Evolutionary conservation across 371 early-diverging fungal genomes (phyloP).

Genomic region (Haplosporangium sp.): DNA sequence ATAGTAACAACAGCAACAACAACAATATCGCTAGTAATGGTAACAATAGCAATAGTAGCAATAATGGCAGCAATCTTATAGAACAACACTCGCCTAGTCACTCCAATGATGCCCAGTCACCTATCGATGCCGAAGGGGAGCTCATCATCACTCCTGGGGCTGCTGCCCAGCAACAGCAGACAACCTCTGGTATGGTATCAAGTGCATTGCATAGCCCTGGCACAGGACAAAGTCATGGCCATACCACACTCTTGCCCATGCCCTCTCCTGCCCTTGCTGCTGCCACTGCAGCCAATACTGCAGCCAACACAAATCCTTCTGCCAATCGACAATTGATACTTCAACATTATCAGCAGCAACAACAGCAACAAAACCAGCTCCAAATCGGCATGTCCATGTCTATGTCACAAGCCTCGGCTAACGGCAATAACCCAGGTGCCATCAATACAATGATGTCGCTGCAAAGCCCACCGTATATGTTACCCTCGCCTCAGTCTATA

Average conservation of each 20-base stretch:
- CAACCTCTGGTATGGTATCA: constrained; percentile 12
- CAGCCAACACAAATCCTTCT: constrained; percentile 38
- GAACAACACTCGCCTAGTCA: constrained; percentile 35
- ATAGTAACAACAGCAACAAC: constrained; percentile 48
- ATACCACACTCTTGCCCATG: constrained; percentile 40
- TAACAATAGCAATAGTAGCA: constrained; percentile 12
- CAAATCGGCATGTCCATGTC: constrained; percentile 52
- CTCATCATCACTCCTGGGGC: constrained; percentile 32
- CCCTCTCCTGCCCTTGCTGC: constrained; percentile 42
- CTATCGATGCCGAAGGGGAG: constrained; percentile 32
- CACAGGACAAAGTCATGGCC: constrained; percentile 23
- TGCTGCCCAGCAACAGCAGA: constrained; percentile 23
- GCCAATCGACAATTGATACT: constrained; percentile 42
- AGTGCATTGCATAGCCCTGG: constrained; percentile 26
- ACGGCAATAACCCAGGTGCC: constrained; percentile 15
- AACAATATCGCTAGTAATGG: constrained; percentile 24
- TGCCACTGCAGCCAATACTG: constrained; percentile 50
- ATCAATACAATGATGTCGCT: constrained; percentile 52
- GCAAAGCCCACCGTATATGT: constrained; percentile 46
- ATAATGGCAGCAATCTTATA: constrained; percentile 17
- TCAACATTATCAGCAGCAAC: constrained; percentile 52
- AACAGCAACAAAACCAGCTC: constrained; percentile 33
- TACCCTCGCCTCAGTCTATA: constrained; percentile 40
- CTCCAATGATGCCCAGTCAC: constrained; percentile 42
- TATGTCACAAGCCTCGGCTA: constrained; percentile 32